Evolutionary conservation across 768 basidiomycete species (phyloP).

Genomic region (Psilocybe azurescens): DNA sequence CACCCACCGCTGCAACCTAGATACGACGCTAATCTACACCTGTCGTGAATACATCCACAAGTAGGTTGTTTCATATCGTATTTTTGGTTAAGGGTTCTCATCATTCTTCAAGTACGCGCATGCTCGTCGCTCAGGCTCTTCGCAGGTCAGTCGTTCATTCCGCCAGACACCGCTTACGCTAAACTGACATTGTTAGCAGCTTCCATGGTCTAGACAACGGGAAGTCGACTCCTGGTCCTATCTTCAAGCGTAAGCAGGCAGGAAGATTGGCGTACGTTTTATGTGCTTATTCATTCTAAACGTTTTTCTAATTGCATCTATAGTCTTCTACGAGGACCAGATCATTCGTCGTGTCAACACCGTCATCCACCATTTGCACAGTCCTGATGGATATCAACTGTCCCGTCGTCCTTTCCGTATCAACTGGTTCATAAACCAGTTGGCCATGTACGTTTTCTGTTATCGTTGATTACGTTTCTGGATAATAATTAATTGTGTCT

Average conservation of each 20-base stretch:
- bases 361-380: conserved; percentile 57
- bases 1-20: conserved; percentile 72
- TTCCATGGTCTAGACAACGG: conserved; percentile 57
- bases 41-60: conserved; percentile 77
- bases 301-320: conserved; percentile 1
- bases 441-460: conserved; percentile 54
- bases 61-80: conserved; percentile 45
- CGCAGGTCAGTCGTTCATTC: conserved; percentile 55
- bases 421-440: conserved; percentile 73
- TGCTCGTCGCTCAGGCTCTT: conserved; percentile 66
- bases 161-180: background rate
- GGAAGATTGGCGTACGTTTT: conserved; percentile 77
- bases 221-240: conserved; percentile 42
- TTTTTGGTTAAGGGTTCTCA: conserved; percentile 14
- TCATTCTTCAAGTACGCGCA: conserved; percentile 54
- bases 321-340: conserved; percentile 73
- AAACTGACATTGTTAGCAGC: conserved; percentile 23
- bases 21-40: conserved; percentile 69
- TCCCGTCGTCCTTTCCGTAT: conserved; percentile 73
- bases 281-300: background rate
- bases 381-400: conserved; percentile 57
- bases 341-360: conserved; percentile 65
- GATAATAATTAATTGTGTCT: background rate
- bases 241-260: conserved; percentile 75
- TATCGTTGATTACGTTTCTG: no score